Conservation (phyloP, 2,329 filamentous ascomycete genomes). For the Aspergillus sp. region DNA sequence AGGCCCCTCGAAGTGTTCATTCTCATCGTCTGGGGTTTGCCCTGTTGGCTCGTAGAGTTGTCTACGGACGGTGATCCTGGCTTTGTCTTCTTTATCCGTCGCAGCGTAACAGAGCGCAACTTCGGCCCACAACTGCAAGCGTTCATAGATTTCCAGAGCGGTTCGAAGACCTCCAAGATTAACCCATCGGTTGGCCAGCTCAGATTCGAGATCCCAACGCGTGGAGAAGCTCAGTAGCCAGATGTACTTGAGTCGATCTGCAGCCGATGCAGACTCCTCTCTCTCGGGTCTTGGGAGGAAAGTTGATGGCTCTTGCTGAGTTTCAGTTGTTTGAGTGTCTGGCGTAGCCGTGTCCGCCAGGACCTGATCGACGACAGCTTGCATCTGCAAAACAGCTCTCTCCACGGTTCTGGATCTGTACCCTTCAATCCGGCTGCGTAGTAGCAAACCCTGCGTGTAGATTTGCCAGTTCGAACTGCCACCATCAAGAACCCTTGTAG, state of each 20-base stretch:
- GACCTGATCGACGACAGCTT: constrained; percentile 93
- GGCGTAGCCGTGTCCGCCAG: constrained; percentile 72
- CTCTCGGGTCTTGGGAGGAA: constrained; percentile 78
- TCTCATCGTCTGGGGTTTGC: constrained; percentile 48
- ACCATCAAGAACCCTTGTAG: constrained; percentile 80
- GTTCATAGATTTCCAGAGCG: constrained; percentile 92
- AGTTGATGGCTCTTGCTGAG: constrained; percentile 59
- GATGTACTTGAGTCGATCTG: constrained; percentile 77
- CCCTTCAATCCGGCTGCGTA: constrained; percentile 85
- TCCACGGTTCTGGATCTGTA: constrained; percentile 86
- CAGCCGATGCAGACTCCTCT: constrained; percentile 71
- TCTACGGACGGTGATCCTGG: constrained; percentile 71
- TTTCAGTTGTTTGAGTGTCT: constrained; percentile 34
- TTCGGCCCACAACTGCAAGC: constrained; percentile 91
- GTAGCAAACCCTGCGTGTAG: constrained; percentile 88
- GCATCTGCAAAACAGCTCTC: constrained; percentile 84
- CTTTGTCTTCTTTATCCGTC: constrained; percentile 79
- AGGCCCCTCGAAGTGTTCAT: constrained; percentile 63
- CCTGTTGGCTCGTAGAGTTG: constrained; percentile 71
- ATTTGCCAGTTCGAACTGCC: constrained; percentile 97
- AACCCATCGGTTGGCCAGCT: constrained; percentile 91
- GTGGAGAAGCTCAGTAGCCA: constrained; percentile 82
- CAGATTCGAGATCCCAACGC: constrained; percentile 90
- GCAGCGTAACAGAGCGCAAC: constrained; percentile 84
- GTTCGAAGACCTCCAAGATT: constrained; percentile 82